Base-by-base conservation (phyloP, 371 early-diverging fungal genomes). In the Mortierella sp. region DNA sequence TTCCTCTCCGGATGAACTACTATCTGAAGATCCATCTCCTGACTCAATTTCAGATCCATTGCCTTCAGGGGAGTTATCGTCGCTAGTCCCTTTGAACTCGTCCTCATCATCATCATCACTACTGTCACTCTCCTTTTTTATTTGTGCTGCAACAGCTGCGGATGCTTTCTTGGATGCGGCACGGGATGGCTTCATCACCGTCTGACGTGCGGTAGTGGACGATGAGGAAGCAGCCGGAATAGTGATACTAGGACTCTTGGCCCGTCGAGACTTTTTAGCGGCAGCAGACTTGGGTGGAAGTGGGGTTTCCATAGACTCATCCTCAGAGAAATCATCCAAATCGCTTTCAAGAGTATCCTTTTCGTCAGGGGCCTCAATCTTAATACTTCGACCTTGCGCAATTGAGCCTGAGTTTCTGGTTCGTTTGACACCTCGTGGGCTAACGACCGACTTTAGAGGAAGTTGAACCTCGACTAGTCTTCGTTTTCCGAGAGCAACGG, bases 401-500 rank as follows among this genome's bases (percentile, higher is more conserved):
- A 29, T 37, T 23, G 66, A 64, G 10, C 63, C 56, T 0, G 68
- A 68, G 43, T 61, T 66, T 2, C 64, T 56, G 29, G 83, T 68
- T 43, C 82, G 75, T 60, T 70, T 76, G 61, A 67, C 22, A 10
- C 66, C 43, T 2, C 66, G 63, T n/a, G 34, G 28, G 17, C 4
- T 28, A 57, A 47, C n/a, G 15, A 51, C 19, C 10, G 45, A 5
- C 34, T 51, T 28, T 56, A 56, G 15, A 58, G 74, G 35, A 64
- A 60, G 59, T 40, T 66, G 51, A 66, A 66, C 49, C 51, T 64
- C 68, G 59, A 72, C 55, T 72, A 55, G 43, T 61, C 77, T 60
- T 49, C 83, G 35, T 70, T 85, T 61, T 59, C 86, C 69, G 63
- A 84, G 67, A 60, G 83, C 74, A 70, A 84, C 69, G 65, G 83